phyloP scores from a whole-genome alignment of 1,284 basidiomycete species.

The Rhodotorula sp. region DNA sequence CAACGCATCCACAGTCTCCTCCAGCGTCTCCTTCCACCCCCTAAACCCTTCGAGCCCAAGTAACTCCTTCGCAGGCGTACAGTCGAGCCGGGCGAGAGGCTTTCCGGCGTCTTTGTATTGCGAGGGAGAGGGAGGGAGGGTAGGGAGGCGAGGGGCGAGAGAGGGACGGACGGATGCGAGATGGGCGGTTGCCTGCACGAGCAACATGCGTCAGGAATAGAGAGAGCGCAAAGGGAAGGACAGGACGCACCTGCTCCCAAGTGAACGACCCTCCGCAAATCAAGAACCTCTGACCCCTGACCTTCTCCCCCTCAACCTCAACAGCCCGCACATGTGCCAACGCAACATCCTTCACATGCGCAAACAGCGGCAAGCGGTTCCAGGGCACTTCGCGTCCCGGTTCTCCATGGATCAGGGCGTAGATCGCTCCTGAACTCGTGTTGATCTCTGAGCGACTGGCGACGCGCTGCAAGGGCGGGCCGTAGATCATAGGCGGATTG shows the following conservation, averaged over 20 bases:
- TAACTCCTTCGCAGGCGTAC: slow-evolving; percentile 17
- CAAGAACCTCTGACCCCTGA: slow-evolving; percentile 32
- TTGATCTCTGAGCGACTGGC: slow-evolving; percentile 29
- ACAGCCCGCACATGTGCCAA: slow-evolving; percentile 45
- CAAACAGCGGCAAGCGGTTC: slow-evolving; percentile 48
- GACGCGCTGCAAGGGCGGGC: slow-evolving; percentile 32
- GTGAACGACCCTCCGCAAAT: slow-evolving; percentile 38
- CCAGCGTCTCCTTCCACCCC: slow-evolving; percentile 25
- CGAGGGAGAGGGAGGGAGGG: slow-evolving; percentile 10
- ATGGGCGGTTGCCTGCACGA: slow-evolving; percentile 22
- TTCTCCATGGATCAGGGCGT: slow-evolving; percentile 40
- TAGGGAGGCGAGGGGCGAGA: slow-evolving; percentile 30
- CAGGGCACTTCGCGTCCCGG: slow-evolving; percentile 41
- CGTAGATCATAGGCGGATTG: slow-evolving; percentile 43
- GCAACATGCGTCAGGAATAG: background rate
- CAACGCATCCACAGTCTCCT: slow-evolving; percentile 31
- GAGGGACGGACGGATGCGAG: slow-evolving; percentile 16
- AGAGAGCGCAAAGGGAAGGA: background rate
- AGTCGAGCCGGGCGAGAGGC: slow-evolving; percentile 31
- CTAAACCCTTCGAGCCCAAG: slow-evolving; percentile 25
- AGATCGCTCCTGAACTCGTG: slow-evolving; percentile 37
- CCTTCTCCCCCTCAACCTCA: slow-evolving; percentile 38
- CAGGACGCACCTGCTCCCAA: slow-evolving; percentile 34
- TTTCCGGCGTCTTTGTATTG: slow-evolving; percentile 15
- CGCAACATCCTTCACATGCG: slow-evolving; percentile 43